Evolutionary conservation across 2,329 filamentous ascomycete species (phyloP), one percentile per base, ranked within the genome.

Genomic region (Penicillium sp.): DNA sequence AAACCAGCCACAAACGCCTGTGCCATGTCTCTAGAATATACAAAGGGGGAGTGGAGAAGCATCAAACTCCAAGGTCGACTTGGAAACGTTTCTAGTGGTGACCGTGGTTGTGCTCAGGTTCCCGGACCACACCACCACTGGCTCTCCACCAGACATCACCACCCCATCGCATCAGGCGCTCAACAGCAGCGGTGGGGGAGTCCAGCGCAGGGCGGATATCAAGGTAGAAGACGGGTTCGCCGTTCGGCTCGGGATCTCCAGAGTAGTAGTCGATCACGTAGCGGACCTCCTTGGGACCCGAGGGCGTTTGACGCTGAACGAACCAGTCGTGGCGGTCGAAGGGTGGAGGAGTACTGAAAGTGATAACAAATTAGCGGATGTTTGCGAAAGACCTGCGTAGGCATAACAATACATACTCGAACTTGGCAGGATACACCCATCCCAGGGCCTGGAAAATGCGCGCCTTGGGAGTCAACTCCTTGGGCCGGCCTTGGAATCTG

Each of bases 241-340:
- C 95, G 0, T 86, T 90, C 2, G 89, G 86, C 70, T 96, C 92
- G 1, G 90, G 89, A 24, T 88, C 87, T 6, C 88, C 94, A 36
- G 89, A 89, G 77, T 98, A 98, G 78, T 96, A 98, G 76, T 99
- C 95, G 73, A 99, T 99, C 56, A 99, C 87, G 75, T 99, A 99
- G 69, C 95, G 87, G 47, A 97, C 82, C 79, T 97, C 89, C 73
- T 88, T 89, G 59, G 87, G 74, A 31, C 90, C 91, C 55, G 87
- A 82, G 5, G 81, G 79, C 50, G 84, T 77, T 36, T 89, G 84
- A 62, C 95, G 85, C 64, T 90, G 85, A 43, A 99, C 90, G 72
- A 89, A 98, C 95, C 95, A 99, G 75, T 99, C 95, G 74, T 99
- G 95, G 61, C 95, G 87, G 77, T 99, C 95, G 70, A 99, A 99